Conservation (phyloP, 139 green algal species). For the Volvox africanus region DNA sequence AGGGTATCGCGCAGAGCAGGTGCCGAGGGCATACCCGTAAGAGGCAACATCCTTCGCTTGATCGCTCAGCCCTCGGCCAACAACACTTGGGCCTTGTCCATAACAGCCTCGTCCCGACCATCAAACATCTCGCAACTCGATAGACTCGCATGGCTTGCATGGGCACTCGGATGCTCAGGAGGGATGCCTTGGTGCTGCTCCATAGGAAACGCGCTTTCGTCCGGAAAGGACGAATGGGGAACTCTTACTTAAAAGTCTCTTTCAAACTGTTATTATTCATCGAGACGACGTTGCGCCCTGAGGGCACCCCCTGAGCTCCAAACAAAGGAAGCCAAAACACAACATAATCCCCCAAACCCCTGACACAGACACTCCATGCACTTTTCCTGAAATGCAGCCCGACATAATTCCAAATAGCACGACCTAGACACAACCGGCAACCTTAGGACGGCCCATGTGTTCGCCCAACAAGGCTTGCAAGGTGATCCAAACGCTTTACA, state of each 20-base stretch:
- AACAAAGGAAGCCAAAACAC: too few species aligned
- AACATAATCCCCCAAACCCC: too few species aligned
- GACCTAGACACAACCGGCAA: too few species aligned
- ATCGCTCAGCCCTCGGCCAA: conserved; percentile 27
- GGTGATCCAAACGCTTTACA: background rate
- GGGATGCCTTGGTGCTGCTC: background rate
- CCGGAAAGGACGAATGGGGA: background rate
- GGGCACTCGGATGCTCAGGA: background rate
- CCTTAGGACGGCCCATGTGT: too few species aligned
- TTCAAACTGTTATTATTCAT: too few species aligned
- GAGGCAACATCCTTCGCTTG: background rate
- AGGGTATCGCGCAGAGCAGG: background rate
- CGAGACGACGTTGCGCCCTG: too few species aligned
- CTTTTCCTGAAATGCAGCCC: too few species aligned
- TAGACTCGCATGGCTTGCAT: conserved; percentile 29
- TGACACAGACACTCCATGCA: too few species aligned
- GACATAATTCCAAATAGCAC: too few species aligned
- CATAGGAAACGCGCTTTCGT: background rate
- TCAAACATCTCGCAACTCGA: conserved; percentile 24
- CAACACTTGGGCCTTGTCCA: conserved; percentile 45
- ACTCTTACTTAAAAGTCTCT: too few species aligned
- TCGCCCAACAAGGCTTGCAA: too few species aligned
- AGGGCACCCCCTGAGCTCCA: too few species aligned
- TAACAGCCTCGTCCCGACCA: conserved; percentile 31
- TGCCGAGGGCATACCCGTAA: conserved; percentile 24